Conservation (phyloP, 2,329 filamentous ascomycete species). For the Aureobasidium lini region DNA sequence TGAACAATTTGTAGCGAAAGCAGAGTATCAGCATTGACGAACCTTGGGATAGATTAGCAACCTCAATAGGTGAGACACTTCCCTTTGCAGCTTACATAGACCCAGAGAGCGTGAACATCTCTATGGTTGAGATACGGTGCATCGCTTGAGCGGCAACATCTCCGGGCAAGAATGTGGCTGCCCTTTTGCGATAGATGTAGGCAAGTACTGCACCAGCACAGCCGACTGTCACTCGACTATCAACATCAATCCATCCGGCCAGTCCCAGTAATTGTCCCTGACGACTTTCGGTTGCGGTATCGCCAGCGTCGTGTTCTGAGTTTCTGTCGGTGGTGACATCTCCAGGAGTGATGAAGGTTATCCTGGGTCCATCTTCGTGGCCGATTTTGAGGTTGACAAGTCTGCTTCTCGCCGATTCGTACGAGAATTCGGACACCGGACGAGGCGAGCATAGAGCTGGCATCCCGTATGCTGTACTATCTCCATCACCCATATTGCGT, state of each 20-base stretch:
- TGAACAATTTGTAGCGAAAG: conserved; percentile 77
- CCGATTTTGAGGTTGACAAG: conserved; percentile 53
- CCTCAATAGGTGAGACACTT: neutral
- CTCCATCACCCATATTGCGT: conserved; percentile 25
- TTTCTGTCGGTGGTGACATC: conserved; percentile 33
- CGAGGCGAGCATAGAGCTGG: conserved; percentile 8
- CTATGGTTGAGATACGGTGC: conserved; percentile 56
- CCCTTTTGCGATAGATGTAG: conserved; percentile 63
- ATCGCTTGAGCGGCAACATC: conserved; percentile 47
- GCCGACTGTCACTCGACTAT: conserved; percentile 65
- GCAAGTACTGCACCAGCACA: conserved; percentile 83
- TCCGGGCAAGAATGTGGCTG: conserved; percentile 55
- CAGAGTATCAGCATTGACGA: conserved; percentile 74
- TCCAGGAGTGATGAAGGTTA: conserved; percentile 56
- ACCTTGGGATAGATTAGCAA: conserved; percentile 44
- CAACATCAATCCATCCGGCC: conserved; percentile 63
- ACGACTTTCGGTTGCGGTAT: conserved; percentile 21
- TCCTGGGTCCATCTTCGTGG: conserved; percentile 38
- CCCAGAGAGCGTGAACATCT: conserved; percentile 65
- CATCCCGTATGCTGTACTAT: conserved; percentile 21
- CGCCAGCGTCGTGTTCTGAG: conserved; percentile 40
- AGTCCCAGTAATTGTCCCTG: conserved; percentile 62
- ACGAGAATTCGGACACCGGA: conserved; percentile 54
- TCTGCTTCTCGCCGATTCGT: conserved; percentile 58
- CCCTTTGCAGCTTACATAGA: conserved; percentile 43